Conservation (phyloP, 345 rosid genomes). For the Eucalyptus tenuipes region DNA sequence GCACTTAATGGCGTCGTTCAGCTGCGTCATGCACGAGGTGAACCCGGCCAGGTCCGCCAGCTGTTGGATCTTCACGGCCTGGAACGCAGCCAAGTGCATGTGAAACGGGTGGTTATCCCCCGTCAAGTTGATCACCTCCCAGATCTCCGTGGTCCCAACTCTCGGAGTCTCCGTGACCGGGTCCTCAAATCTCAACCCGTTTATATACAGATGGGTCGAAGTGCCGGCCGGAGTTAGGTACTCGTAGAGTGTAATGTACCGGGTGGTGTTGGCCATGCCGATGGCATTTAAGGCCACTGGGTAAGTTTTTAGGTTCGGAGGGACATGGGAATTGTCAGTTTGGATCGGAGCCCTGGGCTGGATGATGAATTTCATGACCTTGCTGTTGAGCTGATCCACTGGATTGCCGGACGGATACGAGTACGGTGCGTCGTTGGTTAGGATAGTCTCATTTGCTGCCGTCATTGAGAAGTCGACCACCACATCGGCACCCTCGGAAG, state of each 20-base stretch:
- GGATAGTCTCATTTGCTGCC: conserved; percentile 7
- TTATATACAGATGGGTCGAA: conserved; percentile 69
- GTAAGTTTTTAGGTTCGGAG: conserved; percentile 28
- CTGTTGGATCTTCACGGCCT: conserved; percentile 47
- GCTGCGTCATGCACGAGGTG: conserved; percentile 41
- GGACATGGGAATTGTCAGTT: conserved; percentile 28
- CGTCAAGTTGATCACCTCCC: conserved; percentile 79
- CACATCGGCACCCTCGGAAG: conserved; percentile 64
- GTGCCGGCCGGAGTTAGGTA: conserved; percentile 29
- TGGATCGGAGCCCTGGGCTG: neutral
- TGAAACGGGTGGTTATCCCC: conserved; percentile 76
- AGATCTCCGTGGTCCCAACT: conserved; percentile 59
- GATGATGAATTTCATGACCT: conserved; percentile 60
- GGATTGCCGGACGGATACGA: conserved; percentile 58
- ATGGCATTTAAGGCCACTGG: conserved; percentile 13
- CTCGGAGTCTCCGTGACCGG: conserved; percentile 49
- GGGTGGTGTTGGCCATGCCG: conserved; percentile 21
- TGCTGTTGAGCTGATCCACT: conserved; percentile 33
- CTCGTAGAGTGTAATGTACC: conserved; percentile 67
- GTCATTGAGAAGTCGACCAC: conserved; percentile 55
- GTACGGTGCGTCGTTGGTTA: conserved; percentile 46
- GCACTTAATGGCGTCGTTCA: conserved; percentile 52
- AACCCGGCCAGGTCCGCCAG: conserved; percentile 29
- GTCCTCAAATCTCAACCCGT: conserved; percentile 42
- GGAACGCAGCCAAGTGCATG: conserved; percentile 61